These are phyloP conservation scores for Solanum neorickii DNA, from an alignment of 257 asterid genomes.

Conservation along the genomic window DNA sequence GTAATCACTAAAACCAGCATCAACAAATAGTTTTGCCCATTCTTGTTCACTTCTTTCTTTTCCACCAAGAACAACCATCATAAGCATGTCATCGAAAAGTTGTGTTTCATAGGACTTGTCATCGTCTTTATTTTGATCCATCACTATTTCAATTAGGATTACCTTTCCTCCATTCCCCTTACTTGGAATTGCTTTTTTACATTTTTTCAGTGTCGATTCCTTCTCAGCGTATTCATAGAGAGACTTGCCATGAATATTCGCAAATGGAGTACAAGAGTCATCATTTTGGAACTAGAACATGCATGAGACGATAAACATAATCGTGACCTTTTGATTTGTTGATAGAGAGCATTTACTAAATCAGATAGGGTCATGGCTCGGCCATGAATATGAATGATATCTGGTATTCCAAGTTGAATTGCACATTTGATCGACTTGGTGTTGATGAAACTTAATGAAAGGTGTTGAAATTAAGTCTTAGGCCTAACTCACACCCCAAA, in stretches of 20 bases:
- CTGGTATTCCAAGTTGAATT: constrained; percentile 3
- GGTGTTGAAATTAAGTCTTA: too few relatives aligned
- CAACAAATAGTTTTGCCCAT: neutral
- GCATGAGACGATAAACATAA: constrained; percentile 1
- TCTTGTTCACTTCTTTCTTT: neutral
- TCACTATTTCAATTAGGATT: neutral
- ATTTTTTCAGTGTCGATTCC: neutral
- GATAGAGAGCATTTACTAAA: neutral
- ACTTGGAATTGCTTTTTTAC: constrained; percentile 7
- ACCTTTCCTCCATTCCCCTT: constrained; percentile 5
- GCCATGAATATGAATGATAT: constrained; percentile 1
- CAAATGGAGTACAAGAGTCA: neutral
- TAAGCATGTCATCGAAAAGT: neutral
- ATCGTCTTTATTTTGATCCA: neutral
- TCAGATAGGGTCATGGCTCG: neutral
- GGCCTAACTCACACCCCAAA: too few relatives aligned
- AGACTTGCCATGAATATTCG: neutral
- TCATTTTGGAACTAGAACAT: neutral
- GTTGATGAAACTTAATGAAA: constrained; percentile 6
- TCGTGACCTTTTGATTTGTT: neutral
- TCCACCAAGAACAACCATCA: neutral
- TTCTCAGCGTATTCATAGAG: neutral
- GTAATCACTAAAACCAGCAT: neutral
- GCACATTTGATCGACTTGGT: constrained; percentile 13
- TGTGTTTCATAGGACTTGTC: neutral